Conservation (phyloP, 2,329 filamentous ascomycete genomes). For the Penicillium sp. region DNA sequence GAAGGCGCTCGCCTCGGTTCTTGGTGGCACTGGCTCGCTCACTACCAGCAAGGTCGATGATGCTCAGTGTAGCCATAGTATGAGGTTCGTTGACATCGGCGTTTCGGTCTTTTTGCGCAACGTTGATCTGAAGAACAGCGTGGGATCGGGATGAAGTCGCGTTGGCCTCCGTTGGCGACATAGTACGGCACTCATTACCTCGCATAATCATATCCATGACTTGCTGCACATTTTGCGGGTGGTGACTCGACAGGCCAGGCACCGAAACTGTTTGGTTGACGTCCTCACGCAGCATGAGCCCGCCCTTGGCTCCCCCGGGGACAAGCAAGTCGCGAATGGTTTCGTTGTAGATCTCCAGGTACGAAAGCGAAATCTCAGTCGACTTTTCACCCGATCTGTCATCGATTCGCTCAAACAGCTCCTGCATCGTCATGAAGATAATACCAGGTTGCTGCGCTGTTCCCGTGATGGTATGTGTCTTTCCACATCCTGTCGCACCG, state of each 20-base stretch:
- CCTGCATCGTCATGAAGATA: constrained; percentile 98
- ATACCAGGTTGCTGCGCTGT: constrained; percentile 92
- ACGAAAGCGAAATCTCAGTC: constrained; percentile 88
- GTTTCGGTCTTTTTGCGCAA: constrained; percentile 91
- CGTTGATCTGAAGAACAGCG: constrained; percentile 94
- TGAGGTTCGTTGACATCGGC: constrained; percentile 90
- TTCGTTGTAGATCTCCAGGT: constrained; percentile 98
- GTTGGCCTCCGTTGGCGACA: constrained; percentile 95
- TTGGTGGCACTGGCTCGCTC: constrained; percentile 96
- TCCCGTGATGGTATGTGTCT: constrained; percentile 96
- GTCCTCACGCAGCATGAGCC: constrained; percentile 91
- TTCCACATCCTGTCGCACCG: constrained; percentile 95
- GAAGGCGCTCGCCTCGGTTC: constrained; percentile 85
- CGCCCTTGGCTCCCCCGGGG: constrained; percentile 77
- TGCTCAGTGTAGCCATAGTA: constrained; percentile 96
- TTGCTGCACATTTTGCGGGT: constrained; percentile 85
- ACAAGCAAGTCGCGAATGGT: constrained; percentile 93
- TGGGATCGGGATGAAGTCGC: constrained; percentile 96
- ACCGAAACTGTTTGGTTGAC: constrained; percentile 91
- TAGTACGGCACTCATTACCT: constrained; percentile 91
- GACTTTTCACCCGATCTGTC: constrained; percentile 83
- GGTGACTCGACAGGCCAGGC: constrained; percentile 84
- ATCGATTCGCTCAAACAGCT: constrained; percentile 93
- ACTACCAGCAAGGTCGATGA: constrained; percentile 95
- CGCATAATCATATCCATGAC: constrained; percentile 99